These are phyloP conservation scores for Fusarium siculi DNA, from an alignment of 2,329 filamentous ascomycete species.

Conservation along the genomic window DNA sequence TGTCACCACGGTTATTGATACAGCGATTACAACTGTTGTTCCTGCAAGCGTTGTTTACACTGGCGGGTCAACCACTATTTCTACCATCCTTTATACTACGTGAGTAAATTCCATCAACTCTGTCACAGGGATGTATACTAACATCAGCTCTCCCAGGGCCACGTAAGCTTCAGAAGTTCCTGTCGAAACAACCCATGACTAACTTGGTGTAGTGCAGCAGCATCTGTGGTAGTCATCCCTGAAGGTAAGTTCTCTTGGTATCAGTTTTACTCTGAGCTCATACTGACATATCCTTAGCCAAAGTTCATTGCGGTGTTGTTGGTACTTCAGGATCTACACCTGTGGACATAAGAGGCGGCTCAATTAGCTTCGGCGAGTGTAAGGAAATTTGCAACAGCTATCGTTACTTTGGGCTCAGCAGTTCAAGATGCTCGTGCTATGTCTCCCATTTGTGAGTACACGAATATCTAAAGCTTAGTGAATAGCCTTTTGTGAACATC, in stretches of 20 bases:
- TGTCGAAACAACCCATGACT: not conserved
- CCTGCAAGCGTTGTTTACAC: not conserved
- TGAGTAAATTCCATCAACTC: not conserved
- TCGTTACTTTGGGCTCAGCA: not conserved
- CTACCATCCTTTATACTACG: not conserved
- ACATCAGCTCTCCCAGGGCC: not conserved
- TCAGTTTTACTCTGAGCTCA: not conserved
- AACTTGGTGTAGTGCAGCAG: not conserved
- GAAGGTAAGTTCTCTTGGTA: not conserved
- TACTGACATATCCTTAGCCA: not conserved
- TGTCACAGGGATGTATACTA: not conserved
- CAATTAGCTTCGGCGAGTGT: not conserved
- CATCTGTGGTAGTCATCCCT: not conserved
- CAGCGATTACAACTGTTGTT: not conserved
- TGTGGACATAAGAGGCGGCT: not conserved
- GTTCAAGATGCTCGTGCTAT: not conserved
- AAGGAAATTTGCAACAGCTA: not conserved
- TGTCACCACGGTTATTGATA: not conserved
- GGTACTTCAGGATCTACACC: not conserved
- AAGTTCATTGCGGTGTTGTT: not conserved
- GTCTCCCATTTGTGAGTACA: not conserved
- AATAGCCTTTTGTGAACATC: fast-evolving
- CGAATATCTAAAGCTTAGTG: not conserved
- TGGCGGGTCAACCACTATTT: not conserved
- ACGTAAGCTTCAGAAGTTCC: not conserved